phyloP scores from a whole-genome alignment of 2,329 filamentous ascomycete species.

The Diaporthe destruens region DNA sequence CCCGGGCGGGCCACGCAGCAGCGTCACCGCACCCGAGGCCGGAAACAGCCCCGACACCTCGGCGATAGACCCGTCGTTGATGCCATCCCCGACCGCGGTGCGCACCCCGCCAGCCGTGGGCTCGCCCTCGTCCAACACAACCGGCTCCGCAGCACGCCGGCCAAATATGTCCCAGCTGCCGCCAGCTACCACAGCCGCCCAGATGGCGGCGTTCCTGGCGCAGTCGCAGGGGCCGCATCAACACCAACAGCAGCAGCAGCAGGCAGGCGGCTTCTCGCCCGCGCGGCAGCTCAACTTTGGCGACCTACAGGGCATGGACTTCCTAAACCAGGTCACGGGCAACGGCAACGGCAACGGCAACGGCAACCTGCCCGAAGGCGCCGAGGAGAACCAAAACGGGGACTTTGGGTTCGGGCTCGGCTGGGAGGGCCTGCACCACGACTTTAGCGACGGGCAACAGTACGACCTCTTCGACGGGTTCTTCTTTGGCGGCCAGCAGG shows the following conservation, averaged over 20 bases:
- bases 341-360: conserved; percentile 45
- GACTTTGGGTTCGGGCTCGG: conserved; percentile 76
- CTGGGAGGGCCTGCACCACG: conserved; percentile 72
- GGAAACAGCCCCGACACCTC: conserved; percentile 47
- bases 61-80: conserved; percentile 58
- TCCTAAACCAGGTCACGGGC: conserved; percentile 55
- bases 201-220: conserved; percentile 36
- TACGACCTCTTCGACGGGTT: conserved; percentile 80
- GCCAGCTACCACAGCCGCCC: conserved; percentile 46
- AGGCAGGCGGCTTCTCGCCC: conserved; percentile 45
- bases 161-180: conserved; percentile 45
- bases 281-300: conserved; percentile 53
- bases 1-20: conserved; percentile 55
- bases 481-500: conserved; percentile 73
- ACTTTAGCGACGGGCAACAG: conserved; percentile 70
- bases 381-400: conserved; percentile 46
- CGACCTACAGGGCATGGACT: conserved; percentile 68
- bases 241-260: conserved; percentile 51
- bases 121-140: conserved; percentile 43
- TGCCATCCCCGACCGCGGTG: conserved; percentile 59
- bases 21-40: conserved; percentile 53
- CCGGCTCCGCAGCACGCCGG: conserved; percentile 45
- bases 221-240: conserved; percentile 31
- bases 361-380: conserved; percentile 19
- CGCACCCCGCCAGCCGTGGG: conserved; percentile 51